Evolutionary conservation across 371 early-diverging fungal genomes (phyloP), one percentile per base, ranked within the genome.

Genomic region (Smittium culicis): DNA sequence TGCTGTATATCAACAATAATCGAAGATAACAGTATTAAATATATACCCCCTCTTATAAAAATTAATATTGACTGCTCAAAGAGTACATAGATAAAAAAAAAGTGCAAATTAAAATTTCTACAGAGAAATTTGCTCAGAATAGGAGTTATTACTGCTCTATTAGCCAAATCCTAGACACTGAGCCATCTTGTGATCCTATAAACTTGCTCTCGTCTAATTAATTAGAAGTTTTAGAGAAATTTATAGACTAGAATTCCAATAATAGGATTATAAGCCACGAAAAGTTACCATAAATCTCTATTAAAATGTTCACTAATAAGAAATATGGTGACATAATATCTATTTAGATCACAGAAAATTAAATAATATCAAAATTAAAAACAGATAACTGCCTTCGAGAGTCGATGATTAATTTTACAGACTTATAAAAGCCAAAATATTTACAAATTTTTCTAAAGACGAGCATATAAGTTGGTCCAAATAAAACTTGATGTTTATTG

Each of bases 221-320:
- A 32, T 25, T 59, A 14, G 5, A 14, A 59, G 32, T 32, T 16
- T 59, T 59, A 25, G n/a, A 32, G n/a, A 59, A 59, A 59, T 59
- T 11, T 32, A 59, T 59, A 29, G 60, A 59, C n/a, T 5, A 59
- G 11, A 59, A 59, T 32, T 59, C n/a, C 5, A n/a, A 5, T 29
- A 59, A 59, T 14, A 70, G 66, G 11, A 27, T 70, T 0, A 75
- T 75, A 30, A 27, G 54, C 0, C 69, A 69, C 0, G 33, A 45
- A 2, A 63, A 63, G 17, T 73, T 73, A 1, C 20, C 35, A 33
- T 73, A 58, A 33, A 61, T 70, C 2, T 58, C 72, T 0, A 81
- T 80, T 1, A 66, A 78, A 0, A 69, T 81, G 34, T 80, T 82
- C 66, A 79, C 77, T 0, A 69, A 66, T 24, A 81, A 85, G 70